phyloP scores from a whole-genome alignment of 768 basidiomycete genomes.

The Boletus tylopilopsis region DNA sequence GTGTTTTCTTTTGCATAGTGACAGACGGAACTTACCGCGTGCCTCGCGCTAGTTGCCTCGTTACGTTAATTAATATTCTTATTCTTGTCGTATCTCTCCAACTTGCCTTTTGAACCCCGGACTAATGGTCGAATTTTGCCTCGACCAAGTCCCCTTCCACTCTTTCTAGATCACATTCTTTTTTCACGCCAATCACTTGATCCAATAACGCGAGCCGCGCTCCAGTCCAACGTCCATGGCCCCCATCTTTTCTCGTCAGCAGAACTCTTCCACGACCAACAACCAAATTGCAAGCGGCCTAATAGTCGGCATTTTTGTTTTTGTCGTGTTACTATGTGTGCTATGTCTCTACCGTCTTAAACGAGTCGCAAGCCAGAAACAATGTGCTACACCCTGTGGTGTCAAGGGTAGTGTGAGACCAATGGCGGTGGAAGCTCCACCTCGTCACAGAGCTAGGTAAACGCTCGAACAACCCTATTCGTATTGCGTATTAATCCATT shows the following conservation, averaged over 20 bases:
- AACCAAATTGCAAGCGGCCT: slow-evolving; percentile 51
- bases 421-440: slow-evolving; percentile 3
- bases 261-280: slow-evolving; percentile 10
- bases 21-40: slow-evolving; percentile 9
- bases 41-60: not conserved
- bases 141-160: not conserved
- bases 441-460: slow-evolving; percentile 13
- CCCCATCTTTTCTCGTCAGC: slow-evolving; percentile 12
- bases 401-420: slow-evolving; percentile 4
- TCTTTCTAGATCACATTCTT: slow-evolving; percentile 10
- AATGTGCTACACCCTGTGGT: slow-evolving; percentile 40
- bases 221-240: slow-evolving; percentile 17
- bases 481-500: not conserved
- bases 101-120: not conserved
- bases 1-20: slow-evolving; percentile 1
- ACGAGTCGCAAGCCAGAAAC: slow-evolving; percentile 36
- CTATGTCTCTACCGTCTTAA: slow-evolving; percentile 36
- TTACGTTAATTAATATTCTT: not conserved
- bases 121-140: slow-evolving; percentile 3
- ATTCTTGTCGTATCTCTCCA: not conserved
- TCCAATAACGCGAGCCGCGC: not conserved
- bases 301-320: slow-evolving; percentile 5
- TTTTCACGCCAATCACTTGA: not conserved
- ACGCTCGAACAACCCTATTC: not conserved
- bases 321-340: slow-evolving; percentile 31